phyloP scores from a whole-genome alignment of 2,329 filamentous ascomycete genomes.

The Hypomyces rosellus region DNA sequence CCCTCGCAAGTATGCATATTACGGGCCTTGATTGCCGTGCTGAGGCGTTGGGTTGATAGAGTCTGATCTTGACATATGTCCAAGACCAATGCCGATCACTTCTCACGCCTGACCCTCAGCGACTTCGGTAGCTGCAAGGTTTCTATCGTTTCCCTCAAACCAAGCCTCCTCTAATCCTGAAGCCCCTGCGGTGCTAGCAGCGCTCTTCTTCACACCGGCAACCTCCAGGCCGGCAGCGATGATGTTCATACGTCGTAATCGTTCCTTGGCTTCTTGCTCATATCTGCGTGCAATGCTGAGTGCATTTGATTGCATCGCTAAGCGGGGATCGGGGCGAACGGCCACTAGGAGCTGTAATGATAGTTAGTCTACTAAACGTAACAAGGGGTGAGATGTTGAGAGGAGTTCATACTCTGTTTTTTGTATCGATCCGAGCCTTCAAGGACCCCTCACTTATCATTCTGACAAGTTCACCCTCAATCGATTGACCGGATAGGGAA shows the following conservation, averaged over 20 bases:
- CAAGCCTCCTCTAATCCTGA: slow-evolving; percentile 26
- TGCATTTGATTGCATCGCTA: slow-evolving; percentile 62
- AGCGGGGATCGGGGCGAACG: slow-evolving; percentile 58
- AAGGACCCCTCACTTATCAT: slow-evolving; percentile 72
- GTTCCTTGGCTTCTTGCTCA: slow-evolving; percentile 66
- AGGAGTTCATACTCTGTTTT: slow-evolving; percentile 55
- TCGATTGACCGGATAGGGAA: slow-evolving; percentile 51
- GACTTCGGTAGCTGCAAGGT: background rate
- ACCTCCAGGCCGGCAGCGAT: slow-evolving; percentile 70
- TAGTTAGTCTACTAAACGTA: background rate
- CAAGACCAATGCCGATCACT: background rate
- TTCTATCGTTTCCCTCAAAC: slow-evolving; percentile 24
- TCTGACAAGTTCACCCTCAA: slow-evolving; percentile 66
- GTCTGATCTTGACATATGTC: background rate
- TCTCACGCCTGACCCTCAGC: slow-evolving; percentile 4
- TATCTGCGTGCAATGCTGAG: slow-evolving; percentile 64
- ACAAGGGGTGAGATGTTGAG: background rate
- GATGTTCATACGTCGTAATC: slow-evolving; percentile 72
- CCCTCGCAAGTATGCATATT: background rate
- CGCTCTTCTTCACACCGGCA: slow-evolving; percentile 17
- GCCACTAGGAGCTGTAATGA: slow-evolving; percentile 62
- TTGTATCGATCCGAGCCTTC: slow-evolving; percentile 76
- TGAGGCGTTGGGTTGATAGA: background rate
- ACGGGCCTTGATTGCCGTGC: background rate
- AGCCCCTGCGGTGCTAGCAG: slow-evolving; percentile 6